Percentiles rank a stretch among this genome's conserved stretches.
Conservation (phyloP, 257 asterid species). For the Solanum gracilifrons region DNA sequence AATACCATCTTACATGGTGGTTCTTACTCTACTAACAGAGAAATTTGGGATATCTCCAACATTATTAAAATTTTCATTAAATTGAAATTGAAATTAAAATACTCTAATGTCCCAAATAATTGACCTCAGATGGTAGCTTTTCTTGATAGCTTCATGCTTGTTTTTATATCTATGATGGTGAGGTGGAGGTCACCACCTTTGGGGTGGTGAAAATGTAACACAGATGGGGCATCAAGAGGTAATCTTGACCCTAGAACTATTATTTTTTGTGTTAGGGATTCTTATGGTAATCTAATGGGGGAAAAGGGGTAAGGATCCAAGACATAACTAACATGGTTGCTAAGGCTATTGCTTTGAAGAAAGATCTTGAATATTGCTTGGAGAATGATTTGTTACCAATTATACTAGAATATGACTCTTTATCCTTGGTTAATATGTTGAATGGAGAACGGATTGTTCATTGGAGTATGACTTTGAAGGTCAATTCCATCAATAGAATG, state of each 20-base stretch:
- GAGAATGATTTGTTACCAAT: background rate
- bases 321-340: background rate
- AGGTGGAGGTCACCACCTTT: too few species aligned
- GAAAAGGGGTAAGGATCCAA: background rate
- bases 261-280: too few species aligned
- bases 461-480: background rate
- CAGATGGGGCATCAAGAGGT: too few species aligned
- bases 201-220: too few species aligned
- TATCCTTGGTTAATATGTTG: too few species aligned
- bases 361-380: background rate
- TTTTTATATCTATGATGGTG: too few species aligned
- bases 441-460: background rate
- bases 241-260: too few species aligned
- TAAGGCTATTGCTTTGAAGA: background rate
- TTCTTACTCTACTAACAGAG: background rate
- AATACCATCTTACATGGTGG: background rate
- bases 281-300: background rate
- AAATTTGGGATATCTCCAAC: background rate
- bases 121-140: background rate
- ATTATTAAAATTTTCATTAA: too few species aligned
- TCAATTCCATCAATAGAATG: too few species aligned
- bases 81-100: too few species aligned
- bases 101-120: background rate
- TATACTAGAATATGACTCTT: background rate
- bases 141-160: too few species aligned